Evolutionary conservation across 2,329 filamentous ascomycete species (phyloP), one percentile per base, ranked within the genome.

Genomic region (Sclerotinia borealis): DNA sequence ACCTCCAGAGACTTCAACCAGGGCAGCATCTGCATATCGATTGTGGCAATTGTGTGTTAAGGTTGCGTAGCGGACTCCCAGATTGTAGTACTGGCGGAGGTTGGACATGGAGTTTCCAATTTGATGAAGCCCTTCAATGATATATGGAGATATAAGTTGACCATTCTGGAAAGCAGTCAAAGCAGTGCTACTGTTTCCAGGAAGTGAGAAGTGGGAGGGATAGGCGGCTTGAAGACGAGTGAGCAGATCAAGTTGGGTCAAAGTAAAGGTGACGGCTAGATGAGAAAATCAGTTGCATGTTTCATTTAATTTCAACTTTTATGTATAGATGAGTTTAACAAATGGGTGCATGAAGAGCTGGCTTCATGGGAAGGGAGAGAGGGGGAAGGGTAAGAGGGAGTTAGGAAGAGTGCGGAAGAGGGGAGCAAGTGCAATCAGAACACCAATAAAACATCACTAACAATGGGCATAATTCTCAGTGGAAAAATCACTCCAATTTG

Each of bases 1-100:
- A 19, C 67, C 68, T 19, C 60, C 61, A 1, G 83, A 82, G 36
- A 78, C 74, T 66, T 88, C 80, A 69, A 81, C 79, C 7, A 95
- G 76, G 3, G 93, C 93, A 4, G 92, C 90, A 74, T 97, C 93
- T 55, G 92, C 92, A 75, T 90, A 97, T 56, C 81, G 83, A 77
- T 96, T 98, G 76, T 96, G 91, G 77, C 93, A 97, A 75, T 96
- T 96, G 79, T 96, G 93, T 2, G 91, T 96, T 19, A 98, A 79
- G 0, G 93, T 97, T 22, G 88, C 87, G 72, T 97, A 97, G 56
- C 92, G 87, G 6, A 93, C 92, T 1, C 93, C 93, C 3, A 96
- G 80, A 3, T 83, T 79, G 75, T 95, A 81, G 75, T 88, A 96
- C 29, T 85, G 81, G 8, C 93, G 86, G 11, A 98, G 79, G 61